Conservation (phyloP, 495 filamentous ascomycete species). For the Peziza echinospora region DNA sequence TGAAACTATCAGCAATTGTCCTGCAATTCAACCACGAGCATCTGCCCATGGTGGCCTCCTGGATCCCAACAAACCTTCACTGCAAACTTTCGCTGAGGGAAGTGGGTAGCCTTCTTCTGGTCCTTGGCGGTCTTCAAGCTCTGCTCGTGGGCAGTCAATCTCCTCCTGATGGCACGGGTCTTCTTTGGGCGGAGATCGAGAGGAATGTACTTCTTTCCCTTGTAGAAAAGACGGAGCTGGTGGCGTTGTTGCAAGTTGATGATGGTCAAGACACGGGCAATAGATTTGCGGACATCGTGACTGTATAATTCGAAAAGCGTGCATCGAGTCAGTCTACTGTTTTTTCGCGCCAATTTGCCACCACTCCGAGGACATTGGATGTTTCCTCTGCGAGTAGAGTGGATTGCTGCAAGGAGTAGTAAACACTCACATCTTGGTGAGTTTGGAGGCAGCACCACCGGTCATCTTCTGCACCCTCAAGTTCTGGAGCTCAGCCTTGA, state of each 20-base stretch:
- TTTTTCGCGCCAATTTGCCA: neutral
- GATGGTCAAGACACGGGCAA: slow-evolving; percentile 92
- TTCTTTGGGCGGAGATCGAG: slow-evolving; percentile 93
- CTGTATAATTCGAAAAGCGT: slow-evolving; percentile 25
- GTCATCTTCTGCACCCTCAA: slow-evolving; percentile 95
- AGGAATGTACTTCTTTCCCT: slow-evolving; percentile 95
- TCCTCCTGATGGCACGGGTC: slow-evolving; percentile 85
- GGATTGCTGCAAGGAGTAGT: too few relatives aligned
- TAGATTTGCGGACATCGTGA: slow-evolving; percentile 97
- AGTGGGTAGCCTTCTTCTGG: slow-evolving; percentile 84
- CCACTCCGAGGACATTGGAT: too few relatives aligned
- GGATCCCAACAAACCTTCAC: slow-evolving; percentile 86
- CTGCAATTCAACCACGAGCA: neutral
- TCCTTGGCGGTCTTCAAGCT: slow-evolving; percentile 63
- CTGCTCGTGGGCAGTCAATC: slow-evolving; percentile 75
- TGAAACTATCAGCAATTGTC: neutral
- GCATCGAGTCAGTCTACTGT: neutral
- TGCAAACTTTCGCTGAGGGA: slow-evolving; percentile 94
- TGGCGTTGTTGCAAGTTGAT: slow-evolving; percentile 97
- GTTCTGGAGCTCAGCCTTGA: slow-evolving; percentile 83
- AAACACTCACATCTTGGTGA: slow-evolving; percentile 69
- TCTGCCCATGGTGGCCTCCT: slow-evolving; percentile 18
- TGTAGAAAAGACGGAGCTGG: slow-evolving; percentile 97
- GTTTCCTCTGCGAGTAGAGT: too few relatives aligned
- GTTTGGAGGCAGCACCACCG: slow-evolving; percentile 74